phyloP scores from a whole-genome alignment of 495 filamentous ascomycete species.

The Neurospora tetrasperma region DNA sequence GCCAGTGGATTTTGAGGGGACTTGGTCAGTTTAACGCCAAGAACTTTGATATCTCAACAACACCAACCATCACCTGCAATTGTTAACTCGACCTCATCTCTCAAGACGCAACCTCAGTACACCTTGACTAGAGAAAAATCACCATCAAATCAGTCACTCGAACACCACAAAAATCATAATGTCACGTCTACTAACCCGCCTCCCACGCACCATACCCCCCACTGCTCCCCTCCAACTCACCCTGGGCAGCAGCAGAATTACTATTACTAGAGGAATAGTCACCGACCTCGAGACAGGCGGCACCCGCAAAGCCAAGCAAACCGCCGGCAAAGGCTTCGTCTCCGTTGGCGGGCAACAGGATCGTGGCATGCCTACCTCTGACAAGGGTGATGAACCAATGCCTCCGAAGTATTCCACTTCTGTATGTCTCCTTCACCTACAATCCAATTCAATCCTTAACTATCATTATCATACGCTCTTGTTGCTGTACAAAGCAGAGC shows the following conservation, averaged over 20 bases:
- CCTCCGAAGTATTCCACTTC: background rate
- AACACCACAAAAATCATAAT: background rate
- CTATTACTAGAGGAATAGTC: background rate
- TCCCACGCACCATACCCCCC: background rate
- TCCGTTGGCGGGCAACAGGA: background rate
- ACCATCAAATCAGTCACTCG: background rate
- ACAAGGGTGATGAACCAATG: background rate
- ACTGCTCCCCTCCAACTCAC: background rate
- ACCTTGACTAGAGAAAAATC: background rate
- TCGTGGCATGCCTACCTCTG: background rate
- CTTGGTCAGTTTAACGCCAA: background rate
- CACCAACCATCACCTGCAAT: too few relatives aligned
- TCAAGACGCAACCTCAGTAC: too few relatives aligned
- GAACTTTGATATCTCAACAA: too few relatives aligned
- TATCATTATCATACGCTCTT: too few relatives aligned
- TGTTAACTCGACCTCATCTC: too few relatives aligned
- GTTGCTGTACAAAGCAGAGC: too few relatives aligned
- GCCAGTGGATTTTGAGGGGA: background rate
- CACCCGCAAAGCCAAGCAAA: background rate
- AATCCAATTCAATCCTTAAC: too few relatives aligned
- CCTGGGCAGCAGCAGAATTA: background rate
- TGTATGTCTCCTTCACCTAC: background rate
- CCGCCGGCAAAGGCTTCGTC: background rate
- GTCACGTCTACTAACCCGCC: background rate
- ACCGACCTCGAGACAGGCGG: background rate